Base-by-base conservation (phyloP, 129 eudicot species). In the Flaveria brownii region DNA sequence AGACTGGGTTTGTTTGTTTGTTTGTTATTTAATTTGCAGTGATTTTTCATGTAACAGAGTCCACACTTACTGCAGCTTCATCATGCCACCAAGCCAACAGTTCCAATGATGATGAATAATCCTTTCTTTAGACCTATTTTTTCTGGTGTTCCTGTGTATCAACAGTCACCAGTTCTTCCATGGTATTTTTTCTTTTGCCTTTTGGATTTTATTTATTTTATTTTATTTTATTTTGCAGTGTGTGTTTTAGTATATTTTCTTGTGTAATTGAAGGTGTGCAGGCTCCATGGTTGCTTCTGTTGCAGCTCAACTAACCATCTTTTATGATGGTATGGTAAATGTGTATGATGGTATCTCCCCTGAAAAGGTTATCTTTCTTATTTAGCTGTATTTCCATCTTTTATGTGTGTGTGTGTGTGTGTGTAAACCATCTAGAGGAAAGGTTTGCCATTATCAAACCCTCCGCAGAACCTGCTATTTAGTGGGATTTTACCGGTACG, bases 301-400 rank as follows among this genome's bases (percentile, higher is more conserved):
- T 82, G 83, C 88, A 68, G 87, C 86, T 84, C 89, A 84, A 43
- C 68, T 91, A 78, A 91, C 97, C 83, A 88, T 91, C 65, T 86
- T 91, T 81, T 91, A 91, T 73, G 91, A 70, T 16, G 97, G 97
- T 55, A 80, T 77, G 28, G 91, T 91, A 77, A 84, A 78, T 74
- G 97, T 88, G 57, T 91, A 82, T 63, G 90, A 86, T 70, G 83
- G 17, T 69, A 77, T 91, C 83, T 84, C 97, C 46, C 97, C 90
- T 52, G 87, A 88, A 78, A 88, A 88, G 97, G 97, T 88, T 9
- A 28, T 64, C 15, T 1, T 49, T 28, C 72, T 51, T 50, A 14
- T 42, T 23, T 36, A 2, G 63, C 28, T 71, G 64, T 36, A 71
- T 30, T 33, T 71, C 2, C 3, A n/a, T 33, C 23, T 15, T 64